These are phyloP conservation scores for Ceratobasidium sp. DNA, from an alignment of 1,284 basidiomycete species.

Conservation along the genomic window DNA sequence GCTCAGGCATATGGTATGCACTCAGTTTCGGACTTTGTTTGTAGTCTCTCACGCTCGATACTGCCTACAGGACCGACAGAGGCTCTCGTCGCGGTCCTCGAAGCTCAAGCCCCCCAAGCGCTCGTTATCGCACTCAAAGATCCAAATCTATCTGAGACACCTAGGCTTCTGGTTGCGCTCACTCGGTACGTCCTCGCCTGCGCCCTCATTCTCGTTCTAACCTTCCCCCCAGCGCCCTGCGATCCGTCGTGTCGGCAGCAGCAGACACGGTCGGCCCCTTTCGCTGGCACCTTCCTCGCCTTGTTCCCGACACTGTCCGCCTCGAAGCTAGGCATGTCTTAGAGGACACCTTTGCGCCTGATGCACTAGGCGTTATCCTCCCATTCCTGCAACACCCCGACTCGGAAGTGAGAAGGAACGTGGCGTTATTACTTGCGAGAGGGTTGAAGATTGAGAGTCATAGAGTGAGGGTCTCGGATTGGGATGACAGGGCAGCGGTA, in stretches of 20 bases:
- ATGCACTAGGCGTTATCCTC: conserved; percentile 19
- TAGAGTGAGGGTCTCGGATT: conserved; percentile 11
- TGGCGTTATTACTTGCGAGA: conserved; percentile 19
- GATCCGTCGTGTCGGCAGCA: conserved; percentile 14
- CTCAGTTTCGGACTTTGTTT: not conserved
- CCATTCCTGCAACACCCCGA: conserved; percentile 21
- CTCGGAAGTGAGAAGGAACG: conserved; percentile 29
- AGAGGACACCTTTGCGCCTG: conserved; percentile 20
- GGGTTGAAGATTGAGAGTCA: conserved; percentile 19
- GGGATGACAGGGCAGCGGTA: conserved; percentile 18
- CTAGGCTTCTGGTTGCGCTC: not conserved
- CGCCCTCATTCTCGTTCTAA: not conserved
- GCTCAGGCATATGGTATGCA: conserved; percentile 26
- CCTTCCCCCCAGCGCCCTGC: conserved; percentile 9
- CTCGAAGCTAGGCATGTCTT: conserved; percentile 25
- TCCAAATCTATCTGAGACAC: not conserved
- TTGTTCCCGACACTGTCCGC: conserved; percentile 6
- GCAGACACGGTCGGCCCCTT: conserved; percentile 28
- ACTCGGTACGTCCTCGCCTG: conserved; percentile 21
- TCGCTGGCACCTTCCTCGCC: conserved; percentile 28
- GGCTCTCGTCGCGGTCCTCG: conserved; percentile 11
- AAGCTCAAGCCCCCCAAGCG: conserved; percentile 30
- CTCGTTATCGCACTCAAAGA: conserved; percentile 14
- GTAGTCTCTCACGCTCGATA: not conserved
- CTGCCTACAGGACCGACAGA: conserved; percentile 12